Percentiles rank a stretch among this genome's conserved stretches.
phyloP scores from a whole-genome alignment of 495 filamentous ascomycete species.

The Pyrenopolyporus hunteri region DNA sequence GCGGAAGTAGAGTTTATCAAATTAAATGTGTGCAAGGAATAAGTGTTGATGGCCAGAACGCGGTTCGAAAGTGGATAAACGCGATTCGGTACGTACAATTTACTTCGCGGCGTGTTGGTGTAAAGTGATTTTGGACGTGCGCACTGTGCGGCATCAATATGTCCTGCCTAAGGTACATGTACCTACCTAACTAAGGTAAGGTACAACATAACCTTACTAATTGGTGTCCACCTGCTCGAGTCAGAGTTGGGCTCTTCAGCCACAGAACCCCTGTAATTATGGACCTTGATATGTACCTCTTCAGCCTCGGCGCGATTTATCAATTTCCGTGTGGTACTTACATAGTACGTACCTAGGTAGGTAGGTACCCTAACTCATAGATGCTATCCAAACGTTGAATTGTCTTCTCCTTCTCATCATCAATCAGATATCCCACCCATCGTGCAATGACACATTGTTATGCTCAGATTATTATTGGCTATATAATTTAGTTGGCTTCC shows the following conservation, averaged over 20 bases:
- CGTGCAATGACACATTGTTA: neutral
- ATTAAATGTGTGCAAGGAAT: slow-evolving; percentile 11
- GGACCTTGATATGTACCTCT: neutral
- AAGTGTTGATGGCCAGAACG: slow-evolving; percentile 34
- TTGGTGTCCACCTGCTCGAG: no score
- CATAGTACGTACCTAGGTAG: neutral
- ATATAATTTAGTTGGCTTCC: neutral
- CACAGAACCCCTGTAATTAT: neutral
- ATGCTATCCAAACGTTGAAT: no score
- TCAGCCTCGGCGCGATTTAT: no score
- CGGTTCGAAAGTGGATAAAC: slow-evolving; percentile 25
- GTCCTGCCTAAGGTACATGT: neutral
- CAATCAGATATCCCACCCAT: neutral
- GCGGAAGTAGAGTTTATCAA: slow-evolving; percentile 7
- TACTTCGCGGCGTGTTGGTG: slow-evolving; percentile 12
- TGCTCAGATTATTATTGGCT: neutral
- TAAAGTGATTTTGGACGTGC: slow-evolving; percentile 7
- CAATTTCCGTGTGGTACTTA: no score
- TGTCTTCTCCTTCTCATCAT: neutral
- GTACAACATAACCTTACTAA: neutral
- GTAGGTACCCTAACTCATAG: no score
- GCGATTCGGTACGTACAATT: slow-evolving; percentile 20
- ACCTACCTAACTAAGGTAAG: neutral
- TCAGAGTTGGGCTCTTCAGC: no score
- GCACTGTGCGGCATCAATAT: slow-evolving; percentile 3